Percentiles rank a stretch among this genome's conserved stretches.
These are phyloP conservation scores for Penicillium vulpinum DNA, from an alignment of 2,329 filamentous ascomycete genomes.

Conservation along the genomic window DNA sequence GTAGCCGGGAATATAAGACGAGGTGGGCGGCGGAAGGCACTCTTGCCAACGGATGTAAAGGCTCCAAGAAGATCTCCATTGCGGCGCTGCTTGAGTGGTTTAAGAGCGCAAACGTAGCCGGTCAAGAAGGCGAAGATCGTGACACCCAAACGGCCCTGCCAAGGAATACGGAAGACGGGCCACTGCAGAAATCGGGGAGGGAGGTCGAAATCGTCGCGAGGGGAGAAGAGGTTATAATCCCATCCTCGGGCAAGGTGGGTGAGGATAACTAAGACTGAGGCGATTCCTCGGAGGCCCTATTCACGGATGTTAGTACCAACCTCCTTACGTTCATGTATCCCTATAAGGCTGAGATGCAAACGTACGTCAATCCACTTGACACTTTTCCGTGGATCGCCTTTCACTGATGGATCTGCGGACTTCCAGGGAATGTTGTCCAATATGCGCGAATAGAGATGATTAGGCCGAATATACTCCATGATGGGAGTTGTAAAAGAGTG, in stretches of 20 bases:
- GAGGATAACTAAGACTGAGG: constrained; percentile 55
- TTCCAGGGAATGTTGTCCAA: constrained; percentile 26
- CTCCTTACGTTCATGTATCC: too few species aligned
- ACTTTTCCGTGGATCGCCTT: constrained; percentile 11
- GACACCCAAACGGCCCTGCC: constrained; percentile 56
- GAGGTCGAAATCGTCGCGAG: constrained; percentile 45
- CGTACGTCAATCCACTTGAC: constrained; percentile 11
- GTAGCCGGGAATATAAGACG: constrained; percentile 55
- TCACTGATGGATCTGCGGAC: constrained; percentile 13
- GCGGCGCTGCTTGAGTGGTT: constrained; percentile 54
- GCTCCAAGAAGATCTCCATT: constrained; percentile 48
- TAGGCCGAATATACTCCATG: constrained; percentile 23
- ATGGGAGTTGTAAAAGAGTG: constrained; percentile 1
- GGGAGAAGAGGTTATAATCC: constrained; percentile 54
- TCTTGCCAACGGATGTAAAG: constrained; percentile 52
- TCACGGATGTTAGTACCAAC: neutral
- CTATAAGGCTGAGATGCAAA: neutral
- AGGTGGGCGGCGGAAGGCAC: constrained; percentile 55
- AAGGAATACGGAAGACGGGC: constrained; percentile 54
- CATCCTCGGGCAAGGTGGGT: constrained; percentile 55
- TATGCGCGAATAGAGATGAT: constrained; percentile 20
- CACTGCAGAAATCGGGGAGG: constrained; percentile 51
- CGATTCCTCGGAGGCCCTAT: constrained; percentile 56
- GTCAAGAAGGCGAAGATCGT: constrained; percentile 59
- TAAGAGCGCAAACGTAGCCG: constrained; percentile 58